Base-by-base conservation (phyloP, 495 filamentous ascomycete genomes). In the Aspergillus homomorphus region DNA sequence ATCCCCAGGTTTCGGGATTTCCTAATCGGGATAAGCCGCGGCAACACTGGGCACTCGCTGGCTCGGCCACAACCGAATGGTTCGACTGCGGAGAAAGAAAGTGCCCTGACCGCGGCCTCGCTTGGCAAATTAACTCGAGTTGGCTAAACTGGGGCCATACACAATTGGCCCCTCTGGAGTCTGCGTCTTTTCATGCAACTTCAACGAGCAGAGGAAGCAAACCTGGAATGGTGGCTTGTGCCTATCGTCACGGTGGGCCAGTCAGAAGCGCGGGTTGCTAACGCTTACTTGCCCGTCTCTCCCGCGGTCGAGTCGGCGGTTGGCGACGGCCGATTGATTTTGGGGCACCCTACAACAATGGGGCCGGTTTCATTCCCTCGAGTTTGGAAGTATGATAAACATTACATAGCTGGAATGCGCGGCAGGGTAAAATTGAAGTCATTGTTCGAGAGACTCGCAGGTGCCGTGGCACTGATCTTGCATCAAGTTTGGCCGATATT, bases 11-110 rank as follows among this genome's bases (percentile, higher is more conserved):
- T 38, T 38, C 24, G 23, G 48, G 48, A 18, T 51, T 5, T n/a
- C 48, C 48, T 8, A 30, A 51, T 24, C 3, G 19, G 24, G 48
- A n/a, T 28, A 51, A 51, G 2, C 48, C 48, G 48, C 30, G 48
- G 24, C 5, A 30, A 51, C 24, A 4, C 48, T 19, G 48, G 48
- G 33, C 7, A 38, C 30, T n/a, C 15, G 30, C 23, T 18, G 15
- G 16, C 24, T 51, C 48, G 48, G 24, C 48, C 48, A 24, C 48
- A 51, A 51, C 48, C 48, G 48, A 51, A 26, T 24, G 15, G 21
- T 26, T 23, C 21, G 52, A 56, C 45, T 56, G 54, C 24, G 44
- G 45, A 30, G 44, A 49, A 8, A 49, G 12, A 59, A 43, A 49
- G 28, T 44, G 57, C 42, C 51, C 19, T 21, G 56, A 45, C 41